These are phyloP conservation scores for Dunaliella sp. DNA, from an alignment of 139 green algal genomes.

Conservation along the genomic window DNA sequence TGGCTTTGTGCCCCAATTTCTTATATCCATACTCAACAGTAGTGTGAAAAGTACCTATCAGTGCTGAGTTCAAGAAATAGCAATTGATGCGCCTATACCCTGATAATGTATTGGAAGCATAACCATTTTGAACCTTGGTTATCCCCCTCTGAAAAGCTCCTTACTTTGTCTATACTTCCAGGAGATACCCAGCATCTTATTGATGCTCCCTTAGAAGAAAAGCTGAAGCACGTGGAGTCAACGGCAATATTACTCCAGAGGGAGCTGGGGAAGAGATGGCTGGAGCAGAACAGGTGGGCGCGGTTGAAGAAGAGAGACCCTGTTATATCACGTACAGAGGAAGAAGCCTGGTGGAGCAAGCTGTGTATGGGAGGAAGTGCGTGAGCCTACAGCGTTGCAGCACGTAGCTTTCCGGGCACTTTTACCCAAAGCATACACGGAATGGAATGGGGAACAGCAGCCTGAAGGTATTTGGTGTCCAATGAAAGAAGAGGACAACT, in stretches of 20 bases:
- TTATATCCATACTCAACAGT: neutral
- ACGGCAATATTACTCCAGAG: neutral
- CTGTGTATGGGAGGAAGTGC: no score
- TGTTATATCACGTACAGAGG: neutral
- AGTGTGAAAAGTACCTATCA: neutral
- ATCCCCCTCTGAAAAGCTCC: no score
- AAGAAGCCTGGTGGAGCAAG: no score
- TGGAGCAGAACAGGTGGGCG: neutral
- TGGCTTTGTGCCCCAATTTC: no score
- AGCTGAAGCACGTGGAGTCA: neutral
- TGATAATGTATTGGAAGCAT: neutral
- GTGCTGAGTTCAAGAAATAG: neutral
- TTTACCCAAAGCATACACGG: neutral
- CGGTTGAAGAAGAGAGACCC: neutral
- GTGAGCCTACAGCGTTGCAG: no score
- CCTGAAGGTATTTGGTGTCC: neutral
- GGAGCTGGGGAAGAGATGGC: slow-evolving; percentile 1
- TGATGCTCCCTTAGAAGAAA: neutral
- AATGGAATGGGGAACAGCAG: neutral
- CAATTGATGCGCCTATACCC: neutral
- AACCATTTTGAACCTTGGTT: no score
- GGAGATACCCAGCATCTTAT: neutral
- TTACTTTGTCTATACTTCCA: neutral
- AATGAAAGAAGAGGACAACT: no score
- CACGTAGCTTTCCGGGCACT: no score